A percentile compares a stretch with the other conserved stretches of the same genome.
Evolutionary conservation across 2,329 filamentous ascomycete species (phyloP).

Genomic region (Claviceps capensis): DNA sequence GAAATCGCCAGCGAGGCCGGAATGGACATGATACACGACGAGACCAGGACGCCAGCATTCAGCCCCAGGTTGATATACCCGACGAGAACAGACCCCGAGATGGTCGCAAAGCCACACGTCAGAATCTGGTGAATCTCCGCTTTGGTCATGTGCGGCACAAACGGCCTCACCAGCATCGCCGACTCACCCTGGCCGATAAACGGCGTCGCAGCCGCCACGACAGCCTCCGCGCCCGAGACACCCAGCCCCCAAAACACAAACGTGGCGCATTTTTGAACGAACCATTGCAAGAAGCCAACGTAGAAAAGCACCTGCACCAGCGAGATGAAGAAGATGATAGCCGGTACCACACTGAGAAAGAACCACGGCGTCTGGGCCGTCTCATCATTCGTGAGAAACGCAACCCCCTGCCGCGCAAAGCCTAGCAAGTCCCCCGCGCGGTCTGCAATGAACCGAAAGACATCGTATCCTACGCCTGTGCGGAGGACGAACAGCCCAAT

Average conservation of each 20-base stretch:
- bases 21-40: conserved; percentile 91
- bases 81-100: conserved; percentile 75
- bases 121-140: conserved; percentile 88
- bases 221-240: conserved; percentile 84
- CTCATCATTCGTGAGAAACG: conserved; percentile 42
- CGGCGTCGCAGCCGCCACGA: conserved; percentile 81
- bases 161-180: conserved; percentile 81
- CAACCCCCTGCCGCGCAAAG: conserved; percentile 59
- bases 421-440: conserved; percentile 62
- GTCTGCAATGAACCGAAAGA: conserved; percentile 76
- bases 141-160: conserved; percentile 70
- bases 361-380: conserved; percentile 49
- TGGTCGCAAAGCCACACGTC: conserved; percentile 85
- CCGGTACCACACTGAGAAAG: conserved; percentile 66
- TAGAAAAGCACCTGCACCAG: conserved; percentile 82
- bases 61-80: conserved; percentile 76
- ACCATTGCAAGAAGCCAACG: conserved; percentile 74
- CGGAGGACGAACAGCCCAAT: conserved; percentile 79
- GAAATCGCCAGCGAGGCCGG: conserved; percentile 80
- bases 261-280: conserved; percentile 70
- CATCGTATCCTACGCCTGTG: conserved; percentile 69
- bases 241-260: conserved; percentile 87
- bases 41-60: conserved; percentile 73
- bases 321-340: conserved; percentile 92
- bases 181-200: conserved; percentile 94